Conservation (phyloP, 2,329 filamentous ascomycete genomes). For the Scytalidium lignicola region DNA sequence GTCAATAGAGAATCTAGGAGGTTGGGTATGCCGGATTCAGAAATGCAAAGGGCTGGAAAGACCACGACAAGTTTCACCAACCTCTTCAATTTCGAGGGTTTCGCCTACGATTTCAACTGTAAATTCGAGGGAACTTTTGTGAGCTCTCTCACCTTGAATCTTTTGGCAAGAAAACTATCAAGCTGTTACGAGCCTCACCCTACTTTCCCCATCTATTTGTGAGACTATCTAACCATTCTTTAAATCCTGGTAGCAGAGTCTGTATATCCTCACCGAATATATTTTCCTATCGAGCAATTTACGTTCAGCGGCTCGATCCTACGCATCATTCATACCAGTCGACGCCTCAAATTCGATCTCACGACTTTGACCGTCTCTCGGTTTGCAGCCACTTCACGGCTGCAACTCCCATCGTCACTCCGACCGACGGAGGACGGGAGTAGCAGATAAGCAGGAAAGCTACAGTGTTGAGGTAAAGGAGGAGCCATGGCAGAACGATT, state of each 20-base stretch:
- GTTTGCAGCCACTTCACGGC: conserved; percentile 26
- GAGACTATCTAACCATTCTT: conserved; percentile 2
- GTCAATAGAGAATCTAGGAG: not conserved
- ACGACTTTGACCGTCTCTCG: conserved; percentile 9
- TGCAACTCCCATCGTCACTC: conserved; percentile 27
- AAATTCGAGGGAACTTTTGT: not conserved
- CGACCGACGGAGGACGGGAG: conserved; percentile 26
- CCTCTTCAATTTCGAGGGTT: not conserved
- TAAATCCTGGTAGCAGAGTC: not conserved
- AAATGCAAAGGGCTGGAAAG: not conserved
- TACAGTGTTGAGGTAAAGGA: conserved; percentile 10
- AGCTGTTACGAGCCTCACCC: conserved; percentile 2
- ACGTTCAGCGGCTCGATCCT: not conserved
- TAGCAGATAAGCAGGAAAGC: conserved; percentile 17
- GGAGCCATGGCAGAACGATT: conserved; percentile 24
- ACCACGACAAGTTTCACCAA: not conserved
- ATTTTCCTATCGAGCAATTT: not conserved
- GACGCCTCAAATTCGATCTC: conserved; percentile 5
- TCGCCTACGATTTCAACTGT: not conserved
- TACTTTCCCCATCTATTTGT: not conserved
- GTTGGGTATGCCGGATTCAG: not conserved
- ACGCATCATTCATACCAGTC: conserved; percentile 11
- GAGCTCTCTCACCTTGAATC: not conserved
- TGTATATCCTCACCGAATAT: not conserved
- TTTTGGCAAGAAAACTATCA: conserved; percentile 3